Conservation (phyloP, 176 grass and related monocot species). For the Saccharum officinarum region DNA sequence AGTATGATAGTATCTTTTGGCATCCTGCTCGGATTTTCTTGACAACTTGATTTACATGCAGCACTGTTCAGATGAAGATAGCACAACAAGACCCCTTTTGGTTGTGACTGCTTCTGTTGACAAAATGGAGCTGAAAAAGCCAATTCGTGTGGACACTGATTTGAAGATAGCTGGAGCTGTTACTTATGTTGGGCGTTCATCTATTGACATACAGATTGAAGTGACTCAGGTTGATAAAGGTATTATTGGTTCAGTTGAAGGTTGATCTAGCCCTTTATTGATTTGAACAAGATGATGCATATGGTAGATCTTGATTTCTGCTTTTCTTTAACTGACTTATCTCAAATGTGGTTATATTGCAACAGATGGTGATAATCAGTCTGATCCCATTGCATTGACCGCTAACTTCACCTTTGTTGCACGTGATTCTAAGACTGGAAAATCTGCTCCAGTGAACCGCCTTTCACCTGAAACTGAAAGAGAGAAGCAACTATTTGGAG, state of each 20-base stretch:
- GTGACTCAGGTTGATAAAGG: slow-evolving; percentile 81
- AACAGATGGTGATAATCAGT: slow-evolving; percentile 52
- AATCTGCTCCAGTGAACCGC: slow-evolving; percentile 85
- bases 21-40: background rate
- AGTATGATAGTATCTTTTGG: background rate
- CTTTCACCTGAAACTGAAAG: slow-evolving; percentile 81
- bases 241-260: background rate
- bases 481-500: slow-evolving; percentile 60
- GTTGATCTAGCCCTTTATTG: background rate
- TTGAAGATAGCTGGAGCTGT: slow-evolving; percentile 85
- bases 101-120: slow-evolving; percentile 94
- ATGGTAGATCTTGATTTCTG: slow-evolving; percentile 8
- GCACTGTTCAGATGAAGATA: slow-evolving; percentile 94
- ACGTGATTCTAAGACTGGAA: slow-evolving; percentile 79
- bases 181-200: slow-evolving; percentile 91
- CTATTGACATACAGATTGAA: slow-evolving; percentile 98
- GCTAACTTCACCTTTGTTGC: slow-evolving; percentile 96
- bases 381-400: slow-evolving; percentile 59
- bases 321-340: slow-evolving; percentile 20
- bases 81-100: slow-evolving; percentile 89
- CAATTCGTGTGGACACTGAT: slow-evolving; percentile 74
- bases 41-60: slow-evolving; percentile 30
- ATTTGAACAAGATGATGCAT: background rate
- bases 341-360: slow-evolving; percentile 11
- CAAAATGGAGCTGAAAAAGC: slow-evolving; percentile 89